phyloP scores from a whole-genome alignment of 495 filamentous ascomycete genomes.

The Penicillium salamii region DNA sequence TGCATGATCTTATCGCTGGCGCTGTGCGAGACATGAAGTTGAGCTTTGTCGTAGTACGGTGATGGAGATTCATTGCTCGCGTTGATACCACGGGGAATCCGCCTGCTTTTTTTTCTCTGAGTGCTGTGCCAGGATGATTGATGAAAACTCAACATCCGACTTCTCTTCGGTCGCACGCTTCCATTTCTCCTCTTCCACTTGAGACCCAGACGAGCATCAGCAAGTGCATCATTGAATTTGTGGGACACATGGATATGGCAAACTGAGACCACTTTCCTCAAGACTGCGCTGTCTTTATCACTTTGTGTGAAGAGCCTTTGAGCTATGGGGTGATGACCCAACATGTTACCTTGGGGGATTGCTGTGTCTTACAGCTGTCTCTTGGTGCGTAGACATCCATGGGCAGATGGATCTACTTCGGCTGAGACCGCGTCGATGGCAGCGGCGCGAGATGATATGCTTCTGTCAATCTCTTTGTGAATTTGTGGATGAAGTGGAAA shows the following conservation, averaged over 20 bases:
- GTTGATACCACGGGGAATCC: constrained; percentile 15
- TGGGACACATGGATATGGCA: constrained; percentile 18
- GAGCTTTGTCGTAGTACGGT: constrained; percentile 46
- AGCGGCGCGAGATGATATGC: background rate
- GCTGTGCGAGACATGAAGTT: constrained; percentile 42
- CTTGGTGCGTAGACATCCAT: background rate
- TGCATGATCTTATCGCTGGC: constrained; percentile 29
- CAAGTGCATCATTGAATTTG: constrained; percentile 61
- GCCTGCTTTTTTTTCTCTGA: constrained; percentile 28
- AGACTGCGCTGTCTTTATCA: background rate
- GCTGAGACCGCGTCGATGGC: constrained; percentile 3
- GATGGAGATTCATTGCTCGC: constrained; percentile 20
- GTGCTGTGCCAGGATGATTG: constrained; percentile 36
- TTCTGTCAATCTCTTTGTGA: constrained; percentile 8
- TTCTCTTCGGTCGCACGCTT: constrained; percentile 21
- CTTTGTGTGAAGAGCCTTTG: constrained; percentile 9
- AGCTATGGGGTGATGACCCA: constrained; percentile 24
- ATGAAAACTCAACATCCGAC: constrained; percentile 24
- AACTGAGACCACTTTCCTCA: background rate
- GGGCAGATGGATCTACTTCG: constrained; percentile 10
- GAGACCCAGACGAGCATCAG: constrained; percentile 45
- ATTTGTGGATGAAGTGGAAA: constrained; percentile 3
- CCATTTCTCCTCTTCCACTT: constrained; percentile 16
- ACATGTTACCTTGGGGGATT: constrained; percentile 7
- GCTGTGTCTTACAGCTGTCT: background rate